These are phyloP conservation scores for Tilletia caries DNA, from an alignment of 1,284 basidiomycete species.

Conservation along the genomic window DNA sequence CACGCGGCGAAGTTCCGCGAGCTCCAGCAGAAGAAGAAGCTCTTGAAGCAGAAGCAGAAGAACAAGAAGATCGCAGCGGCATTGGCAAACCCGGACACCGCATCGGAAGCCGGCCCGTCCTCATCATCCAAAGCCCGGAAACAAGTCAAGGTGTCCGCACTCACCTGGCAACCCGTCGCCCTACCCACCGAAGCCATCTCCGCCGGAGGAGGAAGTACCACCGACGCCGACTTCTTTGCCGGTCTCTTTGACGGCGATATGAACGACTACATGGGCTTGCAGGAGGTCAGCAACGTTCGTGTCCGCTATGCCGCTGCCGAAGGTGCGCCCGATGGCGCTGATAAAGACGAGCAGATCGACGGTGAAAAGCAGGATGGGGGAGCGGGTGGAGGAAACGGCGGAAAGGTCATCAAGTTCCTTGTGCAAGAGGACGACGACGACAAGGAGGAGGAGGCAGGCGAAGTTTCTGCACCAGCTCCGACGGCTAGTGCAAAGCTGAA, in stretches of 20 bases:
- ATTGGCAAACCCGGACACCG: too few relatives aligned
- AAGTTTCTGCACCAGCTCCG: slow-evolving; percentile 14
- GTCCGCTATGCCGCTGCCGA: slow-evolving; percentile 31
- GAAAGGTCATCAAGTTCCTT: slow-evolving; percentile 29
- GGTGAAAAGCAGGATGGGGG: slow-evolving; percentile 39
- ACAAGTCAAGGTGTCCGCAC: neutral
- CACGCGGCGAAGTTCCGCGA: too few relatives aligned
- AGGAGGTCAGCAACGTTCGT: slow-evolving; percentile 36
- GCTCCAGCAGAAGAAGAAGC: too few relatives aligned
- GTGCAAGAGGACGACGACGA: slow-evolving; percentile 13
- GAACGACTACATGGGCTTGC: slow-evolving; percentile 49
- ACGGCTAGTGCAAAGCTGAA: slow-evolving; percentile 19
- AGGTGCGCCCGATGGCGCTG: neutral
- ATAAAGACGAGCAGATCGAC: slow-evolving; percentile 19
- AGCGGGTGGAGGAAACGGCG: slow-evolving; percentile 24
- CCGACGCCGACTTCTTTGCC: slow-evolving; percentile 14
- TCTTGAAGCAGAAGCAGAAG: too few relatives aligned
- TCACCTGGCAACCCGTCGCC: slow-evolving; percentile 8
- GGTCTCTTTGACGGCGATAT: neutral
- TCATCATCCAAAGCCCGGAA: neutral
- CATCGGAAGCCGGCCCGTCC: neutral
- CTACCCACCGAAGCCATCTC: slow-evolving; percentile 6
- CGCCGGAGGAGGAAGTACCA: slow-evolving; percentile 8
- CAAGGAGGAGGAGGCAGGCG: slow-evolving; percentile 13
- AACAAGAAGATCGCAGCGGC: too few relatives aligned